phyloP scores from a whole-genome alignment of 345 rosid genomes.

The Eucalyptus guilfoylei region DNA sequence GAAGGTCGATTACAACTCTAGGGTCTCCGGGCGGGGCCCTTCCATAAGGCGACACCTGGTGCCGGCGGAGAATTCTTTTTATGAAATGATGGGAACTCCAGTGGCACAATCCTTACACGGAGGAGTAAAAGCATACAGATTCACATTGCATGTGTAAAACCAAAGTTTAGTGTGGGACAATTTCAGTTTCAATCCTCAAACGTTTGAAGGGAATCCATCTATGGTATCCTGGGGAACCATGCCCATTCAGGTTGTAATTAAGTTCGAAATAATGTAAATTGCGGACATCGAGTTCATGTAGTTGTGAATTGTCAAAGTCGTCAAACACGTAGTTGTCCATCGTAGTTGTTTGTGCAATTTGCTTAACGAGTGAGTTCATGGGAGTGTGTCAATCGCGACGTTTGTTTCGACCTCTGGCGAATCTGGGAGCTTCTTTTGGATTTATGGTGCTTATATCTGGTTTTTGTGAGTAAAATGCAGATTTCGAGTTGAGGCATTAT shows the following conservation, averaged over 20 bases:
- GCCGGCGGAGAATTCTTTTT: neutral
- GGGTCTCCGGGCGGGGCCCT: neutral
- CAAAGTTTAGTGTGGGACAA: neutral
- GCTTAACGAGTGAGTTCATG: neutral
- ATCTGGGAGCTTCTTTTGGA: neutral
- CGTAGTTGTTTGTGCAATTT: neutral
- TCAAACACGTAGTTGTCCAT: neutral
- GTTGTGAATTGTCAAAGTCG: neutral
- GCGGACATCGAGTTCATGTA: neutral
- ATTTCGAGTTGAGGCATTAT: neutral
- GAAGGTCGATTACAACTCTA: neutral
- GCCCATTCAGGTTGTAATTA: neutral
- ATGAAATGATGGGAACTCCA: neutral
- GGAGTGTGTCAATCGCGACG: accelerated
- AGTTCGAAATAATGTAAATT: neutral
- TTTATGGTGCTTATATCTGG: neutral
- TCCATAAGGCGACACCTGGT: neutral
- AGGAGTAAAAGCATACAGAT: neutral
- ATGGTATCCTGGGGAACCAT: neutral
- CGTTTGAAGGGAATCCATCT: neutral
- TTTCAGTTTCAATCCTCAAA: neutral
- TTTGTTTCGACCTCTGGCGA: neutral
- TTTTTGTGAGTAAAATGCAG: neutral
- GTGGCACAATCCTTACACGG: neutral
- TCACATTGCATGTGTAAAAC: neutral